phyloP scores from a whole-genome alignment of 495 filamentous ascomycete species.

The Penicillium riverlandense region DNA sequence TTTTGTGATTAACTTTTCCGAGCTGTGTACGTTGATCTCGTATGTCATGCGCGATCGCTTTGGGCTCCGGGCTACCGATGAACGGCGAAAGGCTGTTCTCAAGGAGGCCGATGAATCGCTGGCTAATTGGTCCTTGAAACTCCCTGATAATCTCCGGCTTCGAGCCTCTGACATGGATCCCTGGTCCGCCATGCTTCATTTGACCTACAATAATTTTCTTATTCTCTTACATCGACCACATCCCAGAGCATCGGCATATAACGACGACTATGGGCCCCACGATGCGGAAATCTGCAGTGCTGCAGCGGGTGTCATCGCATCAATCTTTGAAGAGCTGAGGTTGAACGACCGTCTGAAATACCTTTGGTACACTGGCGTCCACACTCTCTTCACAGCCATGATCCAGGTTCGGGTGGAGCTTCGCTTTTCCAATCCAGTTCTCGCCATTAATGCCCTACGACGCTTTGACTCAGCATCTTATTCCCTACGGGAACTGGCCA shows the following conservation, averaged over 20 bases:
- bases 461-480: conserved; percentile 41
- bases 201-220: conserved; percentile 46
- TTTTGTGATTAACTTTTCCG: conserved; percentile 39
- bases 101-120: conserved; percentile 39
- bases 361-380: conserved; percentile 41
- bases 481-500: conserved; percentile 36
- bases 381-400: conserved; percentile 43
- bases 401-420: conserved; percentile 45
- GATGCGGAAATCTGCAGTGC: conserved; percentile 42
- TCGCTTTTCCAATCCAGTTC: conserved; percentile 42
- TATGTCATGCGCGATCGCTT: conserved; percentile 38
- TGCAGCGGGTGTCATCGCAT: conserved; percentile 39
- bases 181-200: conserved; percentile 43
- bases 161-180: conserved; percentile 39
- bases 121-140: conserved; percentile 38
- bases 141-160: conserved; percentile 36
- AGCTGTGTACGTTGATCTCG: conserved; percentile 40
- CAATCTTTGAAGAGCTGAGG: conserved; percentile 42
- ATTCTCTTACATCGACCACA: conserved; percentile 44
- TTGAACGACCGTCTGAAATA: conserved; percentile 42
- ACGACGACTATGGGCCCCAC: conserved; percentile 37
- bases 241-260: conserved; percentile 35
- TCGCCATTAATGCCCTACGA: conserved; percentile 42
- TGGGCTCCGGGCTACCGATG: conserved; percentile 28
- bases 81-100: conserved; percentile 36